Evolutionary conservation across 2,329 filamentous ascomycete genomes (phyloP).

Genomic region (Cladosporium sp.): DNA sequence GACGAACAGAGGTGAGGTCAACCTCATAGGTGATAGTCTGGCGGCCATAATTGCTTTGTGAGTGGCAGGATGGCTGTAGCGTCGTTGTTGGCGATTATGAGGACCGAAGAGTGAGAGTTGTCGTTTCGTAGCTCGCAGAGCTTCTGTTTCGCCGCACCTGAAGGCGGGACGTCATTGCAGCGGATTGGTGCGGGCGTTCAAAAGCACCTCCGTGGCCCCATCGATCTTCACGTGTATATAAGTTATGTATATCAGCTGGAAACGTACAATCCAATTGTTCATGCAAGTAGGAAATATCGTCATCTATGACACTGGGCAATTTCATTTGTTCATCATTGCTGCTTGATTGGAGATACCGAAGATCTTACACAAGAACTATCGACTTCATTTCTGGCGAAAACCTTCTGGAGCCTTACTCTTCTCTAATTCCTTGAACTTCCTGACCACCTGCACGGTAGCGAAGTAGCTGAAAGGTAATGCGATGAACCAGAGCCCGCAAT

Average conservation of each 20-base stretch:
- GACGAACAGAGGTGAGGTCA: conserved; percentile 8
- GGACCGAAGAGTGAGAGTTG: too few relatives aligned
- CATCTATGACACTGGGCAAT: too few relatives aligned
- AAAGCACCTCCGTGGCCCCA: neutral
- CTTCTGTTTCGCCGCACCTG: neutral
- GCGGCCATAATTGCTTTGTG: neutral
- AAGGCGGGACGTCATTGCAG: neutral
- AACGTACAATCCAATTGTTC: too few relatives aligned
- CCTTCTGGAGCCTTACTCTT: neutral
- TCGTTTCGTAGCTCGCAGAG: too few relatives aligned
- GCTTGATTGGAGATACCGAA: too few relatives aligned
- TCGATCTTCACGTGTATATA: neutral
- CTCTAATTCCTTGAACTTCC: conserved; percentile 9
- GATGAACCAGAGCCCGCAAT: conserved; percentile 9
- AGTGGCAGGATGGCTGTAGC: neutral
- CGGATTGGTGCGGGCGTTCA: neutral
- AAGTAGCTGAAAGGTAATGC: conserved; percentile 9
- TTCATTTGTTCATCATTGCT: too few relatives aligned
- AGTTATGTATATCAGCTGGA: too few relatives aligned
- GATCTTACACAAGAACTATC: neutral
- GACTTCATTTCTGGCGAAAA: neutral
- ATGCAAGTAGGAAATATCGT: too few relatives aligned
- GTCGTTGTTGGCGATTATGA: too few relatives aligned
- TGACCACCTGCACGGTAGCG: conserved; percentile 7
- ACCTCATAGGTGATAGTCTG: conserved; percentile 2